A percentile compares a stretch with the other conserved stretches of the same genome.
Conservation (phyloP, 176 grass and related monocot genomes). For the Phyllostachys edulis region DNA sequence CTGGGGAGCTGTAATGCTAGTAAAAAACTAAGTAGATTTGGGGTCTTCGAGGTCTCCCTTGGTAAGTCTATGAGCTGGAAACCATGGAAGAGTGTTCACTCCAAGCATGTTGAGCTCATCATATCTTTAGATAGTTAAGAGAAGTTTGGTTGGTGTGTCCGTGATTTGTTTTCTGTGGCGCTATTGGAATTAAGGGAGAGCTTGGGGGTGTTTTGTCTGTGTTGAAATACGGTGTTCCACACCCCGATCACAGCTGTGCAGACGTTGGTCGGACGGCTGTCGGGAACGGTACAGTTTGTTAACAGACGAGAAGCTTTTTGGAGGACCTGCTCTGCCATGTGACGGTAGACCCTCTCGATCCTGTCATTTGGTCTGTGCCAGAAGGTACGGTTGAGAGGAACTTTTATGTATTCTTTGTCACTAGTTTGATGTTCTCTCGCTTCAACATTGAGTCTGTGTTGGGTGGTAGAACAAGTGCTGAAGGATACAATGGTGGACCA, state of each 20-base stretch:
- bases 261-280: constrained; percentile 64
- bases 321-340: constrained; percentile 46
- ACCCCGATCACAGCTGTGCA: constrained; percentile 61
- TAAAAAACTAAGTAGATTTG: constrained; percentile 33
- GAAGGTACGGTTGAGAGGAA: constrained; percentile 26
- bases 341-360: constrained; percentile 56
- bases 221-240: constrained; percentile 43
- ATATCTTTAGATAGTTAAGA: constrained; percentile 28
- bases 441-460: constrained; percentile 5
- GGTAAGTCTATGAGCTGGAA: constrained; percentile 47
- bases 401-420: constrained; percentile 38
- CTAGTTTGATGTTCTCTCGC: constrained; percentile 15
- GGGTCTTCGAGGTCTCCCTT: constrained; percentile 43
- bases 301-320: constrained; percentile 47
- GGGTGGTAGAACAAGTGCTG: constrained; percentile 13
- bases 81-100: constrained; percentile 42
- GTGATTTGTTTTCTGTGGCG: constrained; percentile 35
- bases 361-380: constrained; percentile 40
- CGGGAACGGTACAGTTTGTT: constrained; percentile 57
- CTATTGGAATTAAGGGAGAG: constrained; percentile 30
- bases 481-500: constrained; percentile 21
- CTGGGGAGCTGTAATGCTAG: constrained; percentile 31
- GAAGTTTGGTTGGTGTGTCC: constrained; percentile 26
- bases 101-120: constrained; percentile 33
- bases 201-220: constrained; percentile 26